A percentile compares a stretch with the other conserved stretches of the same genome.
These are phyloP conservation scores for Candida parachauliodes DNA, from an alignment of 805 yeast genomes.

Conservation along the genomic window DNA sequence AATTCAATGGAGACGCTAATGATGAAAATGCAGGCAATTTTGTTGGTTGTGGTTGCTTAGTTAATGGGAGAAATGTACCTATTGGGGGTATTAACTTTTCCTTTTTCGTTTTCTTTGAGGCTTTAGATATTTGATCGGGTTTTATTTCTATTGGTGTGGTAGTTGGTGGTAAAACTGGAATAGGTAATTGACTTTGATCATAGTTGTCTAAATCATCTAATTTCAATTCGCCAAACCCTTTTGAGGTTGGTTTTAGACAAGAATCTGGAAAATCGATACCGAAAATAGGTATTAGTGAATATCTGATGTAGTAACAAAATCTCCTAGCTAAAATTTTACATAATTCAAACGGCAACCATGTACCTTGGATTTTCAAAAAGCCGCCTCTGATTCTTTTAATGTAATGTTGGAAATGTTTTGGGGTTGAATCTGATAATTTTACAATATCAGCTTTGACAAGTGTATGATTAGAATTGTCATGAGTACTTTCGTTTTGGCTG, in stretches of 20 bases:
- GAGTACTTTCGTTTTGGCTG: constrained; percentile 3
- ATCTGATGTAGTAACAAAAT: constrained; percentile 76
- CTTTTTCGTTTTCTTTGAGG: not conserved
- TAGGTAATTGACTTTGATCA: constrained; percentile 6
- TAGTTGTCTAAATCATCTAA: constrained; percentile 25
- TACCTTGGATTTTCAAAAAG: constrained; percentile 86
- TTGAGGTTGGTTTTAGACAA: constrained; percentile 57
- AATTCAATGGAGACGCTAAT: not conserved
- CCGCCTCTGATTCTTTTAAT: constrained; percentile 85
- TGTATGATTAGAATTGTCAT: constrained; percentile 12
- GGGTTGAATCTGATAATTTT: constrained; percentile 61
- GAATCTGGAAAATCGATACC: constrained; percentile 64
- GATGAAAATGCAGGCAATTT: not conserved
- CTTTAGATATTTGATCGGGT: too few relatives aligned
- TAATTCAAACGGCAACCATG: constrained; percentile 78
- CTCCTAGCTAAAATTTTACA: constrained; percentile 66
- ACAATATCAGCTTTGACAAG: constrained; percentile 78
- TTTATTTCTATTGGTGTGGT: not conserved
- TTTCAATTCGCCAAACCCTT: constrained; percentile 62
- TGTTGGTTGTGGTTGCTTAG: constrained; percentile 6
- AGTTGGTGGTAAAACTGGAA: constrained; percentile 2
- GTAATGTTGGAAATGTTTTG: constrained; percentile 54
- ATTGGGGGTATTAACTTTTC: constrained; percentile 3
- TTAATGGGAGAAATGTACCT: constrained; percentile 3
- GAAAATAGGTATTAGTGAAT: constrained; percentile 72